These are phyloP conservation scores for Letharia lupina DNA, from an alignment of 495 filamentous ascomycete species.

Conservation along the genomic window DNA sequence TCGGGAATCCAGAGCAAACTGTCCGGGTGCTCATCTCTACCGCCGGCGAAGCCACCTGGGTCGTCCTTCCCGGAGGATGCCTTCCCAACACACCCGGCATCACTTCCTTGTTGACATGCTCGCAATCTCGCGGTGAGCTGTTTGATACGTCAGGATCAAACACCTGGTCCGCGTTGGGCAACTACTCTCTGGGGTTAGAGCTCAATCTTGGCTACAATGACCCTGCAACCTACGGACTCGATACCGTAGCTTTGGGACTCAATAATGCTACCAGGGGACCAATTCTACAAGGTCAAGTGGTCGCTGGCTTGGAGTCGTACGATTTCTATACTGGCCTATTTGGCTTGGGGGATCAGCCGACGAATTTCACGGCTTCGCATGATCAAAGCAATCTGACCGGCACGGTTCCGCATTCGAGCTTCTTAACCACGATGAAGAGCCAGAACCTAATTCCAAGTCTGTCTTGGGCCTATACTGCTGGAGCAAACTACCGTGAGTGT, in stretches of 20 bases:
- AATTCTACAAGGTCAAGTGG: slow-evolving; percentile 36
- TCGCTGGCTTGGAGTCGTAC: slow-evolving; percentile 38
- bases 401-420: slow-evolving; percentile 20
- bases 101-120: slow-evolving; percentile 29
- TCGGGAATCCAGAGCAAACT: slow-evolving; percentile 41
- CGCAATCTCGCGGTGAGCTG: slow-evolving; percentile 36
- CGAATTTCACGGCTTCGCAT: slow-evolving; percentile 27
- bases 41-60: slow-evolving; percentile 3
- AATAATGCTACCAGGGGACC: slow-evolving; percentile 28
- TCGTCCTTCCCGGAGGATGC: slow-evolving; percentile 10
- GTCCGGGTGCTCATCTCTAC: slow-evolving; percentile 33
- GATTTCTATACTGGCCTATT: slow-evolving; percentile 52
- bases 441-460: slow-evolving; percentile 39
- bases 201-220: slow-evolving; percentile 9
- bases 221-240: slow-evolving; percentile 30
- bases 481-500: slow-evolving; percentile 38
- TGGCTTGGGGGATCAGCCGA: slow-evolving; percentile 40
- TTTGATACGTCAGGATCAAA: slow-evolving; percentile 40
- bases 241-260: slow-evolving; percentile 41
- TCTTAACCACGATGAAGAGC: slow-evolving; percentile 38
- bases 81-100: slow-evolving; percentile 2
- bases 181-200: slow-evolving; percentile 9
- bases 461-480: slow-evolving; percentile 49
- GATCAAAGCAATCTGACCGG: background rate
- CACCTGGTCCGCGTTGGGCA: slow-evolving; percentile 29